Conservation (phyloP, 2,329 filamentous ascomycete genomes). For the Xylariaceae sp. region DNA sequence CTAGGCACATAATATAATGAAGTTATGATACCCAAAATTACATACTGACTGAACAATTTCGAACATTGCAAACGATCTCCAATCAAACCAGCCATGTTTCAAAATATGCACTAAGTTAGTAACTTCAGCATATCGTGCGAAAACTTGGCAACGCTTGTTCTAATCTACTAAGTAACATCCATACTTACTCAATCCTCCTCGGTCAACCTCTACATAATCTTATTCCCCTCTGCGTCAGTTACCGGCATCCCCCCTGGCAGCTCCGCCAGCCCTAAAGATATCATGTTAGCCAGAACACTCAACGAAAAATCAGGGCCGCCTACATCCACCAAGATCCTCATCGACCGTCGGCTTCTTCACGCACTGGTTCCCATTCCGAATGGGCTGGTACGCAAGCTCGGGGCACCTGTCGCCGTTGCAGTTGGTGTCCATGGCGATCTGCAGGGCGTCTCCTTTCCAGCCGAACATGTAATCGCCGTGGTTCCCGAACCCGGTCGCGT, state of each 20-base stretch:
- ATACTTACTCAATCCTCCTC: neutral
- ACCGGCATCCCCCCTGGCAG: conserved; percentile 31
- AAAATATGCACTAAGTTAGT: too few species aligned
- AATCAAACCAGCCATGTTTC: too few species aligned
- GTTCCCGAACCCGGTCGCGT: conserved; percentile 37
- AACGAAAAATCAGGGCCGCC: conserved; percentile 3
- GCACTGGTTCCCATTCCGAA: conserved; percentile 26
- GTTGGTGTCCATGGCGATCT: conserved; percentile 33
- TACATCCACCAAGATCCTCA: conserved; percentile 28
- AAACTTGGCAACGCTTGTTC: too few species aligned
- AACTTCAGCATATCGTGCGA: too few species aligned
- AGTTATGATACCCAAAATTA: too few species aligned
- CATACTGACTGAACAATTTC: too few species aligned
- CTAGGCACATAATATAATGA: too few species aligned
- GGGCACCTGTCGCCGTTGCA: conserved; percentile 35
- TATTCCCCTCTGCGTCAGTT: conserved; percentile 21
- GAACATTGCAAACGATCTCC: too few species aligned
- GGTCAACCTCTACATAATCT: conserved; percentile 5
- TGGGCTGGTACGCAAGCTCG: conserved; percentile 25
- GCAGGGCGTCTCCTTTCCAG: conserved; percentile 40
- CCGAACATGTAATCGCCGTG: conserved; percentile 41
- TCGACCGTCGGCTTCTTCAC: conserved; percentile 21
- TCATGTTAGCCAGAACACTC: conserved; percentile 2
- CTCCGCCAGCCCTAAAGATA: conserved; percentile 24
- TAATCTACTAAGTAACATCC: too few species aligned